Evolutionary conservation across 345 rosid species (phyloP).

Genomic region (Hibiscus trionum): DNA sequence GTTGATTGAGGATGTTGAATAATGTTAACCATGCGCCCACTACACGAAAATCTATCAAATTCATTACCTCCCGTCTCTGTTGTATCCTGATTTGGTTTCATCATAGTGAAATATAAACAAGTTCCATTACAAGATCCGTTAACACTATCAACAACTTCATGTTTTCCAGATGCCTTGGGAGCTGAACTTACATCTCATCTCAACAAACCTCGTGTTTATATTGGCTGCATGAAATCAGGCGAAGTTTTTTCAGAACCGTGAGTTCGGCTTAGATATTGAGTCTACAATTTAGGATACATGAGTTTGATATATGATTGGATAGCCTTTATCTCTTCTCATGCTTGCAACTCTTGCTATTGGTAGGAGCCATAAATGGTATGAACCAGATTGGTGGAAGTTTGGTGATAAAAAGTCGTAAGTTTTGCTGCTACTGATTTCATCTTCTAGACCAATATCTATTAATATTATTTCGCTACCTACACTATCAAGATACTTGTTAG

Average conservation of each 20-base stretch:
- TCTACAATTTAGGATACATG: background rate
- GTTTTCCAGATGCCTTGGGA: conserved; percentile 52
- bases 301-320: background rate
- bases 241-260: conserved; percentile 67
- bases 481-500: background rate
- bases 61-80: background rate
- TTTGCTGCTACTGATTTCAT: background rate
- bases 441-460: background rate
- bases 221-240: conserved; percentile 93
- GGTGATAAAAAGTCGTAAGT: conserved; percentile 75
- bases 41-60: background rate
- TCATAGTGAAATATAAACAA: background rate
- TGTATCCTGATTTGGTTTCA: background rate
- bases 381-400: conserved; percentile 97
- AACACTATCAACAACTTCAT: background rate
- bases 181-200: conserved; percentile 58
- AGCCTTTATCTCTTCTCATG: conserved; percentile 15
- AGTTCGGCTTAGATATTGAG: conserved; percentile 19
- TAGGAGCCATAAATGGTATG: conserved; percentile 72
- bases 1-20: background rate
- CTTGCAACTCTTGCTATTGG: conserved; percentile 15
- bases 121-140: background rate
- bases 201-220: conserved; percentile 58
- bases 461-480: background rate
- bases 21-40: background rate